A percentile compares a stretch with the other conserved stretches of the same genome.
phyloP scores from a whole-genome alignment of 2,329 filamentous ascomycete genomes.

The Rhinocladiella mackenziei region DNA sequence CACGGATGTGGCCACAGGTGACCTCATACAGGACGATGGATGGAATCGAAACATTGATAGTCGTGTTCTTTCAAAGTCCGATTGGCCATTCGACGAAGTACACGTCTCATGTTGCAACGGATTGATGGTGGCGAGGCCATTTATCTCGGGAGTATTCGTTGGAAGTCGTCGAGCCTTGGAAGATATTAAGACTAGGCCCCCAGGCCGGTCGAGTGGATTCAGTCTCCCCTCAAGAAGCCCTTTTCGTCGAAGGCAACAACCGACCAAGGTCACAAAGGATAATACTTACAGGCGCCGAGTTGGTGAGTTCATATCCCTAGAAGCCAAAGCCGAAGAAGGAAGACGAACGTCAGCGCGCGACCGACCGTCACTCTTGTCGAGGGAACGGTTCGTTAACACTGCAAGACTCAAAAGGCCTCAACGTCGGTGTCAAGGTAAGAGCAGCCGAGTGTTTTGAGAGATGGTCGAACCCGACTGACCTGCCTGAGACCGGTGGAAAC shows the following conservation, averaged over 20 bases:
- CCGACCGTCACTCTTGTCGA: no score
- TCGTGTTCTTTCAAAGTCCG: background rate
- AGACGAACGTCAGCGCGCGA: no score
- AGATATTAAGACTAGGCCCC: background rate
- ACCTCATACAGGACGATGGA: constrained; percentile 1
- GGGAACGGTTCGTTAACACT: no score
- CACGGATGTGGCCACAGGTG: constrained; percentile 5
- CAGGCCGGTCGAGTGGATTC: no score
- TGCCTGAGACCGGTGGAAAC: no score
- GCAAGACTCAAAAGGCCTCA: no score
- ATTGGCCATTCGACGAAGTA: constrained; percentile 9
- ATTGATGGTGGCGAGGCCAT: constrained; percentile 8
- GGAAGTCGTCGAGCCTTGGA: background rate
- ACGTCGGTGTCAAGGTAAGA: no score
- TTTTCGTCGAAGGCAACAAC: no score
- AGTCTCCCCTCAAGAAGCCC: no score
- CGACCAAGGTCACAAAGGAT: background rate
- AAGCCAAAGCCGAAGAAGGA: background rate
- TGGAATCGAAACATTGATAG: constrained; percentile 8
- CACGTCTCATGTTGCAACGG: constrained; percentile 16
- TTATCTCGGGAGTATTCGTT: background rate
- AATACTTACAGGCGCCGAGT: background rate
- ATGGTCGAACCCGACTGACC: no score
- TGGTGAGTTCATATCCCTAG: background rate
- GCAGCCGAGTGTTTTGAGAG: no score